Base-by-base conservation (phyloP, 257 asterid genomes). In the Ophiorrhiza pumila region DNA sequence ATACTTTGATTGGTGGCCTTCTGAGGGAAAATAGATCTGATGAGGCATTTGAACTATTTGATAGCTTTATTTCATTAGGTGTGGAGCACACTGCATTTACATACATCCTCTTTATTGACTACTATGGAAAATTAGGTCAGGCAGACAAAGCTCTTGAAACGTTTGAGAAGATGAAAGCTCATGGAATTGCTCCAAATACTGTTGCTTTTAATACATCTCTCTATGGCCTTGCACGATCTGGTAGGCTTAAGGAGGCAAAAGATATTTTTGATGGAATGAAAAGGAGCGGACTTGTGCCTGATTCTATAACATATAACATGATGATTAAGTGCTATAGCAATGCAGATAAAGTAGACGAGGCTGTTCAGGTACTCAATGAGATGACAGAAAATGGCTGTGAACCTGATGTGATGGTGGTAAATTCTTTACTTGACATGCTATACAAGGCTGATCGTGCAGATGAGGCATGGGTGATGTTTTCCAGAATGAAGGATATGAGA, bases 301-400 rank as follows among this genome's bases (percentile, higher is more conserved):
- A 94, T 88, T 91, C 96, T 25, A 87, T 91, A 42, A 78, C 97
- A 66, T 94, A 91, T 81, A 91, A 90, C 84, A 87, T 94, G 96
- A 91, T 93, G 96, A 89, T 93, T 87, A 94, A 87, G 87, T 94
- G 97, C 80, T 90, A 91, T 61, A 87, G 89, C 55, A 81, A 66
- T 64, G 84, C 93, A 5, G 96, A 90, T 69, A 88, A 91, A 87
- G 79, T 88, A 59, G 97, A 94, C 66, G 88, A 88, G 78, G 97
- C 97, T 79, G 61, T 90, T 82, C 80, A 83, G 43, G 77, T 94
- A 56, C 88, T 91, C 35, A 50, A 80, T 23, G 93, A 94, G 80
- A 94, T 94, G 97, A 81, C 79, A 15, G 86, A 88, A 47, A 83
- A 77, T 58, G 93, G 87, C 32, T 89, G 94, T 77, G 82, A 76